phyloP scores from a whole-genome alignment of 305 asterid species.

The Fraxinus angustifolia region DNA sequence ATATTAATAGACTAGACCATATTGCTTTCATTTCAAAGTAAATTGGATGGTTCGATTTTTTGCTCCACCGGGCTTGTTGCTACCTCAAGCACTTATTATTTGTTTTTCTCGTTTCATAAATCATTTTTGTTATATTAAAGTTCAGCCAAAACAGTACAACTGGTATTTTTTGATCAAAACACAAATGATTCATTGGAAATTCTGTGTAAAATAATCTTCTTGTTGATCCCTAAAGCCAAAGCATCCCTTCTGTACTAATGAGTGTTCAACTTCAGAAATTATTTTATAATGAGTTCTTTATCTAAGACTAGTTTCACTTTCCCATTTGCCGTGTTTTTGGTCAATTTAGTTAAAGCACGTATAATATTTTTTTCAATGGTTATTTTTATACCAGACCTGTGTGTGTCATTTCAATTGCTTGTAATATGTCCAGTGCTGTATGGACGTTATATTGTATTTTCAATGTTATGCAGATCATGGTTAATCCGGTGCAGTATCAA shows the following conservation, averaged over 20 bases:
- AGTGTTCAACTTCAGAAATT: not conserved
- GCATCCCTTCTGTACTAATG: not conserved
- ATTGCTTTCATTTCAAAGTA: not conserved
- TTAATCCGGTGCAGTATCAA: constrained; percentile 32
- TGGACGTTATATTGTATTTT: constrained; percentile 9
- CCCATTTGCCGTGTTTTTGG: not conserved
- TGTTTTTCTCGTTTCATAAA: not conserved
- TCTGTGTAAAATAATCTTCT: not conserved
- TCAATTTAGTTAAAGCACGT: not conserved
- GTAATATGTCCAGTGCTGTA: not conserved
- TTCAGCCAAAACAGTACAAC: not conserved
- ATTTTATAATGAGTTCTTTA: not conserved
- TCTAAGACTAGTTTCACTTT: not conserved
- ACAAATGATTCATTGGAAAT: not conserved
- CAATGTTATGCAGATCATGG: constrained; percentile 45
- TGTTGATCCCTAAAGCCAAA: not conserved
- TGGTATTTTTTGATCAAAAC: not conserved
- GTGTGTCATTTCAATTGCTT: not conserved
- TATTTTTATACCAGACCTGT: not conserved
- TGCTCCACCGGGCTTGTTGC: not conserved
- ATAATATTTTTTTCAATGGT: not conserved
- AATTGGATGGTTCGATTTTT: not conserved
- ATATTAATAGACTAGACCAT: not conserved
- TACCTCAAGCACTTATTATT: not conserved
- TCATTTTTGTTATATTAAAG: not conserved